Evolutionary conservation across 176 grass and related monocot genomes (phyloP).

Genomic region (Juncus effusus): DNA sequence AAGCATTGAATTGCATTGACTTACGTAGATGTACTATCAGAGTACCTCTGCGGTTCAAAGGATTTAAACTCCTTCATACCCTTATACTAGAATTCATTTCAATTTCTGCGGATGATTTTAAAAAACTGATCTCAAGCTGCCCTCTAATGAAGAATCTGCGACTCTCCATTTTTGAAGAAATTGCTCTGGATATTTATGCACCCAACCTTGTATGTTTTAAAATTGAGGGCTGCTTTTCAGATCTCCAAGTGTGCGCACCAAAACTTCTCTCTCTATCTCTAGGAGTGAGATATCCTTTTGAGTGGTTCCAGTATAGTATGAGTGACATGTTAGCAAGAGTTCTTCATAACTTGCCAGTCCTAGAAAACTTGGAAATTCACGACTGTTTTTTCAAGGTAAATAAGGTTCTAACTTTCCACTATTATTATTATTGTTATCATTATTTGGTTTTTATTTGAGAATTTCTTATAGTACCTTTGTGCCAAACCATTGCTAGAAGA

Average conservation of each 20-base stretch:
- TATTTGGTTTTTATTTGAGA: background rate
- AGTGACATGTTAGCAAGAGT: background rate
- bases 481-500: background rate
- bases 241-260: background rate
- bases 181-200: background rate
- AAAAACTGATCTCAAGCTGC: background rate
- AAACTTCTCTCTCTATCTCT: background rate
- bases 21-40: background rate
- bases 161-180: background rate
- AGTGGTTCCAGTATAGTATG: background rate
- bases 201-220: background rate
- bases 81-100: background rate
- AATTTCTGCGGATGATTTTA: background rate
- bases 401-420: background rate
- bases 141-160: background rate
- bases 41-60: background rate
- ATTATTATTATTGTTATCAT: background rate
- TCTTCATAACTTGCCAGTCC: background rate
- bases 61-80: background rate
- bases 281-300: background rate
- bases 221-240: background rate
- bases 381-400: background rate
- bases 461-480: slow-evolving; percentile 1
- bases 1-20: background rate
- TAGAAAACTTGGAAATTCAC: background rate